phyloP scores from a whole-genome alignment of 495 filamentous ascomycete species.

The Xeromyces bisporus region DNA sequence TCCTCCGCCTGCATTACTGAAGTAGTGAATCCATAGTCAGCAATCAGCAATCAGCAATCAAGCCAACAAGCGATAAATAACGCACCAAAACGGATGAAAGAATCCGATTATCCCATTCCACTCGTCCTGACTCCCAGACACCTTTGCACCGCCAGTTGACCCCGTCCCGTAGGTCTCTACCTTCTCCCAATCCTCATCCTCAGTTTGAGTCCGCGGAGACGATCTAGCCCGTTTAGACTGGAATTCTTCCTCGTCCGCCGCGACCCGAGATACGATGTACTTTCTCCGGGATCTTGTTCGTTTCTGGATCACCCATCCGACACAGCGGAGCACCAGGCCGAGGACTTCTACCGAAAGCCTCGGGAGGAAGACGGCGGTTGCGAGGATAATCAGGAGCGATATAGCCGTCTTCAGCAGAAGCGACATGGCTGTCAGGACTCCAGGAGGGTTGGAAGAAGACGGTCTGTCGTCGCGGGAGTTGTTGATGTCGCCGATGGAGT shows the following conservation, averaged over 20 bases:
- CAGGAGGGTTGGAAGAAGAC: no score
- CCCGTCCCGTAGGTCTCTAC: constrained; percentile 40
- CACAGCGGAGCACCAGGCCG: constrained; percentile 22
- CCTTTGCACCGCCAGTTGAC: constrained; percentile 28
- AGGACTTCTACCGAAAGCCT: constrained; percentile 18
- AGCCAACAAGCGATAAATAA: background rate
- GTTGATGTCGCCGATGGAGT: no score
- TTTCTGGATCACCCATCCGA: constrained; percentile 50
- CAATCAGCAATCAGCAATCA: background rate
- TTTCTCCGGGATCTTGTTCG: constrained; percentile 48
- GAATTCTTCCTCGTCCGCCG: constrained; percentile 41
- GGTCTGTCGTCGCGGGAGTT: no score
- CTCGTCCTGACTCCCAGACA: constrained; percentile 29
- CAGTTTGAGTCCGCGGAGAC: constrained; percentile 13
- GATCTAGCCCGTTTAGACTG: constrained; percentile 21
- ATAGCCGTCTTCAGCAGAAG: constrained; percentile 19
- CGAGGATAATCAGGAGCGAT: constrained; percentile 18
- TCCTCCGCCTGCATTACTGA: constrained; percentile 84
- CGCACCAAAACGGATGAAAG: constrained; percentile 90
- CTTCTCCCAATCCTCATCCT: constrained; percentile 64
- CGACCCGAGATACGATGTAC: constrained; percentile 40
- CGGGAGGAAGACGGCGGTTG: constrained; percentile 22
- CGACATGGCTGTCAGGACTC: constrained; percentile 18
- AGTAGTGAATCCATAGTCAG: background rate
- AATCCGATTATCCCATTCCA: constrained; percentile 84